These are phyloP conservation scores for Magnusiomyces sp. DNA, from an alignment of 1,139 yeast species.

Conservation along the genomic window DNA sequence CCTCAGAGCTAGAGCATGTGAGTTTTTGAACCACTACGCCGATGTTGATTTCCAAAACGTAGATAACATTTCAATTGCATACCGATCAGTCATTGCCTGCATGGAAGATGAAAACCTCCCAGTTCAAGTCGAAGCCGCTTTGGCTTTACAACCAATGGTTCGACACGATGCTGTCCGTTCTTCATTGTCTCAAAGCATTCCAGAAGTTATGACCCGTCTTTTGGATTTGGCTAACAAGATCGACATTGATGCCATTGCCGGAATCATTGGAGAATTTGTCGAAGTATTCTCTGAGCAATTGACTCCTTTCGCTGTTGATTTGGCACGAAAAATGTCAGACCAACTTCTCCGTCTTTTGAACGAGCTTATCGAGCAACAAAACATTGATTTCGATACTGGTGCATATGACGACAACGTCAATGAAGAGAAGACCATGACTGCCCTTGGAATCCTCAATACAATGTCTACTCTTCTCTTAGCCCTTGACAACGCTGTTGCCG, in stretches of 20 bases:
- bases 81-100: slow-evolving; percentile 58
- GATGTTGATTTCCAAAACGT: slow-evolving; percentile 47
- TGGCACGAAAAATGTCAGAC: slow-evolving; percentile 69
- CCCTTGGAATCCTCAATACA: slow-evolving; percentile 77
- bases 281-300: slow-evolving; percentile 80
- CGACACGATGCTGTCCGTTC: slow-evolving; percentile 57
- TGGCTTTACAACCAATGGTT: slow-evolving; percentile 76
- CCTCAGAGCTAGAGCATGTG: slow-evolving; percentile 77
- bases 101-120: slow-evolving; percentile 56
- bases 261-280: slow-evolving; percentile 93
- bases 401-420: slow-evolving; percentile 38
- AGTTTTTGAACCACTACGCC: slow-evolving; percentile 63
- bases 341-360: slow-evolving; percentile 69
- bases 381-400: slow-evolving; percentile 24
- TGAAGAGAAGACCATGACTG: slow-evolving; percentile 81
- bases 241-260: slow-evolving; percentile 80
- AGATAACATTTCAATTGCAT: slow-evolving; percentile 45
- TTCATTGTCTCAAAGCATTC: slow-evolving; percentile 57
- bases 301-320: slow-evolving; percentile 87
- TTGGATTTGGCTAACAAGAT: slow-evolving; percentile 69
- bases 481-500: slow-evolving; percentile 70
- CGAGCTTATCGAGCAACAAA: slow-evolving; percentile 49
- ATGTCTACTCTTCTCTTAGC: slow-evolving; percentile 80
- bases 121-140: slow-evolving; percentile 73
- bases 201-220: slow-evolving; percentile 76